Evolutionary conservation across 768 basidiomycete genomes (phyloP), one percentile per base, ranked within the genome.

Genomic region (Mycena indigotica): DNA sequence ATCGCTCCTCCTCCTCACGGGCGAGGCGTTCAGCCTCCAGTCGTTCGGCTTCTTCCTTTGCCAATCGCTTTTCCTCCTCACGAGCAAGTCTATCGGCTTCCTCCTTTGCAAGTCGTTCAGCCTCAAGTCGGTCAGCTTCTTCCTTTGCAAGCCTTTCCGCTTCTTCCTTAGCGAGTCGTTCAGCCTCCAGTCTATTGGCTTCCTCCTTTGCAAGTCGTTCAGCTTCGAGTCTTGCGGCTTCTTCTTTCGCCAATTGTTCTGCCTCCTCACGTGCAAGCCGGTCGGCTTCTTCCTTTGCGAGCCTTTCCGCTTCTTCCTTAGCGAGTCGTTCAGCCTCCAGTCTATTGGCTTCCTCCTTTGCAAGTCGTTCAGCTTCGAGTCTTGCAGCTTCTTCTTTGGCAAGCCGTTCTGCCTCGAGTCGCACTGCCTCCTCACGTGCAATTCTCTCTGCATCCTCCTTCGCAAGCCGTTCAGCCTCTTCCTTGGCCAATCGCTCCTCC

Each of bases 231-330:
- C 41, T 15, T 45, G 8, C 10, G 21, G 41, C 41, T 45, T 45
- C 41, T 10, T 15, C 41, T 21, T 45, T 23, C 21, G 41, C 41
- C 8, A 23, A 23, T 23, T 21, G 12, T 21, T 45, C 41, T 21
- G 16, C 41, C 8, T 10, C 41, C 41, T 45, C 41, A 8, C 16
- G 16, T 8, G 41, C 41, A 10, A 45, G 10, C 10, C 41, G 8
- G 16, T 10, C 41, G 10, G 10, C 41, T 45, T 45, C 41, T 21
- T 45, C 41, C 19, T 45, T 8, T 23, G 8, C 41, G 21, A 10
- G 41, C 10, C 41, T 39, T 17, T 52, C 49, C 28, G n/a, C n/a
- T n/a, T n/a, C n/a, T n/a, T 59, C 26, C 28, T 59, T 53, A 10
- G 48, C 52, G 5, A 38, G 52, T 21, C 21, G 8, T 45, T 10